Conservation (phyloP, 345 rosid genomes). For the Hibiscus syriacus region DNA sequence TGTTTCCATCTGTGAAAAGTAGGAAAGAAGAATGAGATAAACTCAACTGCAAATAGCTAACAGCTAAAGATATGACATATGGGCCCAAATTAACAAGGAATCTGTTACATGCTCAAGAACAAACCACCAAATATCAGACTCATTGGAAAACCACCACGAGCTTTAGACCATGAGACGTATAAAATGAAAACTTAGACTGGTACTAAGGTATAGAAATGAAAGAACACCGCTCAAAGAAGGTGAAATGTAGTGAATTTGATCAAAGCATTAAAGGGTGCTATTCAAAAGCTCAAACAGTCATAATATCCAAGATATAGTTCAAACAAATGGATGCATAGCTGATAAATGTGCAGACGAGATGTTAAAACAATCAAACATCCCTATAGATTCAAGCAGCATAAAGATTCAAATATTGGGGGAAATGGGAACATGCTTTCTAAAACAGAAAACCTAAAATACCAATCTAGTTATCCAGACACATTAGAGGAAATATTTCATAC, state of each 20-base stretch:
- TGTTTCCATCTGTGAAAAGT: conserved; percentile 30
- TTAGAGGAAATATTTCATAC: no score
- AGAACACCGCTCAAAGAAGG: background rate
- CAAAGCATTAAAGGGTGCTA: background rate
- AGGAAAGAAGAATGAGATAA: background rate
- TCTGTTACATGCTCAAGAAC: conserved; percentile 6
- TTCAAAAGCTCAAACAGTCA: background rate
- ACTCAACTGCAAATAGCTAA: background rate
- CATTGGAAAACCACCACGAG: background rate
- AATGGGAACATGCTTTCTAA: background rate
- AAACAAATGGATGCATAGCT: background rate
- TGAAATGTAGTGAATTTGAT: background rate
- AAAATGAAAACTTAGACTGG: background rate
- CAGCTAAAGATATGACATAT: background rate
- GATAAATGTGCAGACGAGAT: background rate
- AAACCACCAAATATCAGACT: background rate
- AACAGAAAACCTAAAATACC: conserved; percentile 7
- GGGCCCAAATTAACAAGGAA: conserved; percentile 6
- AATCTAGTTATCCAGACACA: background rate
- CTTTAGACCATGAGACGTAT: background rate
- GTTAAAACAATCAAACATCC: background rate
- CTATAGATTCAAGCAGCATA: background rate
- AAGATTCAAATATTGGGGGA: background rate
- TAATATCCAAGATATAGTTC: background rate
- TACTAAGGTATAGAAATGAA: background rate